Percentiles rank a stretch among this genome's conserved stretches.
Conservation (phyloP, 495 filamentous ascomycete species). For the Thermothielavioides terrestris region DNA sequence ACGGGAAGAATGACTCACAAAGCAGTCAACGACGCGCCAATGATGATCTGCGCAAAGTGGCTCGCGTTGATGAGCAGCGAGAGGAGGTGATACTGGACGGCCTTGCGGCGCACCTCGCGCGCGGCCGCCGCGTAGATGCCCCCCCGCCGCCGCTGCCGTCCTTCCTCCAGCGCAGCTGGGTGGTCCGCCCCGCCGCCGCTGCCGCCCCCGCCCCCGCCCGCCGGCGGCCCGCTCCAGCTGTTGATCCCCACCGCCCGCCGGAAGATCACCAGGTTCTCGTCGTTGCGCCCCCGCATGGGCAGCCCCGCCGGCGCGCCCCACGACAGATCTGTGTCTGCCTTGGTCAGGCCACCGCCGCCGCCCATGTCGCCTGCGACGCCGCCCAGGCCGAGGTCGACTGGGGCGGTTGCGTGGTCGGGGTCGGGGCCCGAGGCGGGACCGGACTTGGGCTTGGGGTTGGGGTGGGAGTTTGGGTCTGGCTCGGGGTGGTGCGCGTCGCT, state of each 20-base stretch:
- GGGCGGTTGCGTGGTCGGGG: too few relatives aligned
- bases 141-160: slow-evolving; percentile 27
- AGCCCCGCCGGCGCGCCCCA: slow-evolving; percentile 38
- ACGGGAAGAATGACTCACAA: slow-evolving; percentile 18
- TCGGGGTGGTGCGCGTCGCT: not conserved
- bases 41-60: slow-evolving; percentile 37
- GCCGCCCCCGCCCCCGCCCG: too few relatives aligned
- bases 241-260: slow-evolving; percentile 38
- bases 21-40: slow-evolving; percentile 39
- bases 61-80: slow-evolving; percentile 28
- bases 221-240: too few relatives aligned
- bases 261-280: slow-evolving; percentile 40
- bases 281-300: slow-evolving; percentile 29
- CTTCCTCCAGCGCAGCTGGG: slow-evolving; percentile 31
- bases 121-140: slow-evolving; percentile 33
- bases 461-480: too few relatives aligned
- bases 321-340: slow-evolving; percentile 17
- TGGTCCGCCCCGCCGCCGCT: slow-evolving; percentile 7
- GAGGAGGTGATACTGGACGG: slow-evolving; percentile 18
- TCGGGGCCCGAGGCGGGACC: too few relatives aligned
- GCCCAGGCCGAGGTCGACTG: not conserved
- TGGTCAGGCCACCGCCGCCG: too few relatives aligned
- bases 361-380: not conserved
- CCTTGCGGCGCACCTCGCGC: slow-evolving; percentile 22
- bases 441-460: not conserved